These are phyloP conservation scores for Neurospora discreta DNA, from an alignment of 495 filamentous ascomycete genomes.

Conservation along the genomic window DNA sequence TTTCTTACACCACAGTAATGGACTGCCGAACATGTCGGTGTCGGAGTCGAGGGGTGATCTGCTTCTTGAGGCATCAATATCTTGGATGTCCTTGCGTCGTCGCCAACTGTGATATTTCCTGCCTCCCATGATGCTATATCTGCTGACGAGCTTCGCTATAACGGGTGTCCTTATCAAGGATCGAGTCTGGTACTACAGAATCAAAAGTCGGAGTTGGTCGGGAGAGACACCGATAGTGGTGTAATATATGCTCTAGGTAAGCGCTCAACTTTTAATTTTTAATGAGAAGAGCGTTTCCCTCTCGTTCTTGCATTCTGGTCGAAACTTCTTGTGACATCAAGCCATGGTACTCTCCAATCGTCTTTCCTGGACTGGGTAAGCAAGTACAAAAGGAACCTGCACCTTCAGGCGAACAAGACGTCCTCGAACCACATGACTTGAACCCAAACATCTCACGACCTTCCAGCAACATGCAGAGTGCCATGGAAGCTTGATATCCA, in stretches of 20 bases:
- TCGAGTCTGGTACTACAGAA: not conserved
- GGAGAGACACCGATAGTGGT: not conserved
- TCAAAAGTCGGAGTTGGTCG: not conserved
- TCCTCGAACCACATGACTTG: not conserved
- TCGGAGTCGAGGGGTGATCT: not conserved
- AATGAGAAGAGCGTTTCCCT: not conserved
- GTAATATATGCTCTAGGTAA: not conserved
- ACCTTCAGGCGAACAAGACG: not conserved
- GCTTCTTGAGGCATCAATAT: not conserved
- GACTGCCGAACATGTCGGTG: not conserved
- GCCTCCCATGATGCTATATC: not conserved
- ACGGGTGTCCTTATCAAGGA: too few species aligned
- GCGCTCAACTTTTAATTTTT: not conserved
- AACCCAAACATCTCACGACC: not conserved
- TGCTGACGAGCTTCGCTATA: not conserved
- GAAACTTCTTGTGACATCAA: not conserved
- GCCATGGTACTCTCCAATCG: not conserved
- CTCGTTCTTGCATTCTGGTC: not conserved
- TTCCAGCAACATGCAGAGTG: not conserved
- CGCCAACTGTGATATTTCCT: not conserved
- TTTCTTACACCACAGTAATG: not conserved
- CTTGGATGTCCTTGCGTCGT: not conserved
- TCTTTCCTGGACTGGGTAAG: not conserved
- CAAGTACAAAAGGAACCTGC: too few species aligned
- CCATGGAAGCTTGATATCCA: not conserved